Evolutionary conservation across 768 basidiomycete species (phyloP).

Genomic region (Sporobolomyces phaffii): DNA sequence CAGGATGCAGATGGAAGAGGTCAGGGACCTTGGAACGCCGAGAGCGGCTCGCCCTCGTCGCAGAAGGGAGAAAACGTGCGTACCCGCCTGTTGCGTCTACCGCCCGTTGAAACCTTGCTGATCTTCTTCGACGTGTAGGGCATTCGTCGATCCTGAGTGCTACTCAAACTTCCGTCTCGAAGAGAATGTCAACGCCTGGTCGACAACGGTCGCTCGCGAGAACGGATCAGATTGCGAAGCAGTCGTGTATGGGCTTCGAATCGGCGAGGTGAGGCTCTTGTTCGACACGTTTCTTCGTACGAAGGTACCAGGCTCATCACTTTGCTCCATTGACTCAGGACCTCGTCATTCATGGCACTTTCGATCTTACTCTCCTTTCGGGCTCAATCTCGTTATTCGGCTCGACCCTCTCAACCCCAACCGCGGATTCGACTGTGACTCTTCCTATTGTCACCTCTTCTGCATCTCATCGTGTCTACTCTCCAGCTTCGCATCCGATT

Average conservation of each 20-base stretch:
- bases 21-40: slow-evolving; percentile 48
- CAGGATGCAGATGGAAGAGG: slow-evolving; percentile 37
- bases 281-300: not conserved
- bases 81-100: not conserved
- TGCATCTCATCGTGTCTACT: slow-evolving; percentile 56
- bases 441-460: not conserved
- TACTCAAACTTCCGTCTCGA: slow-evolving; percentile 13
- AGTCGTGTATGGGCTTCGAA: slow-evolving; percentile 29
- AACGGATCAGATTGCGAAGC: slow-evolving; percentile 44
- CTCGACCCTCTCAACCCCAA: slow-evolving; percentile 44
- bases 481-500: slow-evolving; percentile 71
- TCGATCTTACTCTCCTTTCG: slow-evolving; percentile 58
- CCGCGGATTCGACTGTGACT: not conserved
- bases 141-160: slow-evolving; percentile 31
- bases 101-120: not conserved
- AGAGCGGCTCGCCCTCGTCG: slow-evolving; percentile 37
- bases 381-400: slow-evolving; percentile 62
- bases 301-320: not conserved
- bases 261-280: slow-evolving; percentile 24
- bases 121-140: slow-evolving; percentile 3
- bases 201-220: slow-evolving; percentile 53
- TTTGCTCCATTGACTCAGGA: too few relatives aligned
- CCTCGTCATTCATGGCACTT: slow-evolving; percentile 65
- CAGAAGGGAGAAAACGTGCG: slow-evolving; percentile 28
- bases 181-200: slow-evolving; percentile 23